Base-by-base conservation (phyloP, 2,329 filamentous ascomycete genomes). In the Cryphonectria carpinicola region DNA sequence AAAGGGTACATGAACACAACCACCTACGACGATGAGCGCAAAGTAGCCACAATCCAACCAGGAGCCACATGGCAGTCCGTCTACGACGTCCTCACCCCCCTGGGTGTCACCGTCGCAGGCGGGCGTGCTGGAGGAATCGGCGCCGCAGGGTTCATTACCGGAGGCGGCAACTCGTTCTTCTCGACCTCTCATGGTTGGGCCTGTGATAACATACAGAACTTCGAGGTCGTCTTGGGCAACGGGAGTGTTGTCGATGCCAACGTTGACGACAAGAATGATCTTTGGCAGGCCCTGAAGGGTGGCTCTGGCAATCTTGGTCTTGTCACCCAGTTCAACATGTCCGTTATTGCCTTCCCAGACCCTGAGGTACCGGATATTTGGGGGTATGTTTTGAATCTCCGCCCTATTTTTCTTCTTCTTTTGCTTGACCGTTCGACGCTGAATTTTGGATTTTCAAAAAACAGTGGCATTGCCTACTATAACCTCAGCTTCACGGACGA, bases 91-190 rank as follows among this genome's bases (percentile, higher is more conserved):
- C 66, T 68, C 1, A 61, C 61, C 66, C n/a, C 58, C 3, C 54
- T 56, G 19, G 58, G 58, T 22, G 66, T 68, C 14, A 68, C 66
- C 14, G 66, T 68, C 4, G 58, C 66, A 7, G 66, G 58, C 1
- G 66, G 58, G 11, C 66, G 66, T 11, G 66, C 66, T 22, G 66
- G 66, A 14, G 62, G 58, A 17, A 61, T 68, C 14, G 66, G 66
- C 19, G 66, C 62, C 1, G 66, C 43, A 7, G 66, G 66, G 0
- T 61, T 64, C 13, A 64, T 68, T 28, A 58, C 62, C 14, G 66
- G 66, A 2, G 66, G 66, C 11, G 66, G 66, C 22, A 64, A 54
- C 19, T 68, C 66, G 22, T 68, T 68, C 17, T 64, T 62, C 32
- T 68, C 66, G 1, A 61, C 66, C 37, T 25, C 35, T 28, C 37